Evolutionary conservation across 345 rosid genomes (phyloP), one percentile per base, ranked within the genome.

Genomic region (Psidium guajava): DNA sequence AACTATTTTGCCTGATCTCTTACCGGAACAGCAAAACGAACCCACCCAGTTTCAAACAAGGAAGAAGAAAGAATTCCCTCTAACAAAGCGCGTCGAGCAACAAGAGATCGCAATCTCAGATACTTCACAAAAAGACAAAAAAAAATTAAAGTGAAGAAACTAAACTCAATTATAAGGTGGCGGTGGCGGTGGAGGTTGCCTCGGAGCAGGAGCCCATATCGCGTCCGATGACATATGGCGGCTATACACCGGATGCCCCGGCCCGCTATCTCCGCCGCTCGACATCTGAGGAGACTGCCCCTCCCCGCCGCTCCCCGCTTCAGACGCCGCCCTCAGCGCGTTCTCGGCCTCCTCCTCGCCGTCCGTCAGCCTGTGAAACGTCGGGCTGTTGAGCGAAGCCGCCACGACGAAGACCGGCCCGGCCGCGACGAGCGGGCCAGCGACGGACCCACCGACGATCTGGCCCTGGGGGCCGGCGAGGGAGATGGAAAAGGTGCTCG

Each of bases 381-480:
- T 90, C 6, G 99, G 98, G 84, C 91, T 93, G 82, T 89, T 97
- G 44, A 97, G 94, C 80, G 98, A 90, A 24, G 98, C 94, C 6
- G 97, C 98, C n/a, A 97, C 88, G 24, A 97, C 89, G 86, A 87
- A 93, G 9, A 97, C 95, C 0, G 94, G 91, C 32, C 96, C 94
- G 0, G 92, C 96, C 2, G 99, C 94, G 0, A 95, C n/a, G 24
- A 97, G 84, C 2, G 94, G 89, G 9, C 98, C 98, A 3, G 92
- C 95, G 15, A 97, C 98, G 61, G 91, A 86, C 11, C 99, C 99
- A 1, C 99, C 99, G 1, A 97, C 95, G 88, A 94, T 92, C 91
- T 97, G 99, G 16, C 99, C 98, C 85, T 94, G 99, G 3, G 98
- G 99, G 3, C 98, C 98, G 4, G 98, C 98, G 6, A 97, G 90